A percentile compares a stretch with the other conserved stretches of the same genome.
Conservation (phyloP, 805 yeast genomes). For the Pichia insulana region DNA sequence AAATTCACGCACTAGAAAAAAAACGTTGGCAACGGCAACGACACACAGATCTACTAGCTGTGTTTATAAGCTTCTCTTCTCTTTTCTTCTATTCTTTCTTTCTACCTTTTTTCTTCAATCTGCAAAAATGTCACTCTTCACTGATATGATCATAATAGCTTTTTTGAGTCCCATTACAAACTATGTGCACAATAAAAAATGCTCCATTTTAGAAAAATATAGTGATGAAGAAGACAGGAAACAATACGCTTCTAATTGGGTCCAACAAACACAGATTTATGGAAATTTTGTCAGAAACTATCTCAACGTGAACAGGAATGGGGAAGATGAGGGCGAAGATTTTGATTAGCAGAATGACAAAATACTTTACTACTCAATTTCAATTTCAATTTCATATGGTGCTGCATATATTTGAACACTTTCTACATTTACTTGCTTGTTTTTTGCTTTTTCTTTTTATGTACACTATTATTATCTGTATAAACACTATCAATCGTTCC, state of each 20-base stretch:
- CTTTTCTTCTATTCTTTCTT: too few species aligned
- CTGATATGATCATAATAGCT: conserved; percentile 14
- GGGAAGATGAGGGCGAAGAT: conserved; percentile 3
- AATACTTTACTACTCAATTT: background rate
- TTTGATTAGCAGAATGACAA: background rate
- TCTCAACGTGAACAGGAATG: conserved; percentile 5
- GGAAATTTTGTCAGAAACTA: conserved; percentile 13
- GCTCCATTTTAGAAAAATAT: conserved; percentile 10
- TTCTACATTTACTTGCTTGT: too few species aligned
- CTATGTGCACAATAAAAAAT: conserved; percentile 13
- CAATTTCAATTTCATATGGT: too few species aligned
- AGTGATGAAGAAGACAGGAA: conserved; percentile 10
- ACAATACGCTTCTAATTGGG: conserved; percentile 12
- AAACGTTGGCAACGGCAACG: background rate
- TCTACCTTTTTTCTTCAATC: too few species aligned
- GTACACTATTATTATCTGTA: too few species aligned
- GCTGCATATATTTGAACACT: too few species aligned
- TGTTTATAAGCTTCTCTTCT: too few species aligned
- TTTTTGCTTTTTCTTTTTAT: too few species aligned
- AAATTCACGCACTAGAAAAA: background rate
- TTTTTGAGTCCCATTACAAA: conserved; percentile 10
- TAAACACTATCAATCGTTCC: too few species aligned
- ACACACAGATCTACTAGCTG: too few species aligned
- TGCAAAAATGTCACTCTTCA: conserved; percentile 10
- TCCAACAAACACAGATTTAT: conserved; percentile 11